A percentile compares a stretch with the other conserved stretches of the same genome.
Evolutionary conservation across 164 flowering plant species (phyloP).

Genomic region (Sextonia rubra): DNA sequence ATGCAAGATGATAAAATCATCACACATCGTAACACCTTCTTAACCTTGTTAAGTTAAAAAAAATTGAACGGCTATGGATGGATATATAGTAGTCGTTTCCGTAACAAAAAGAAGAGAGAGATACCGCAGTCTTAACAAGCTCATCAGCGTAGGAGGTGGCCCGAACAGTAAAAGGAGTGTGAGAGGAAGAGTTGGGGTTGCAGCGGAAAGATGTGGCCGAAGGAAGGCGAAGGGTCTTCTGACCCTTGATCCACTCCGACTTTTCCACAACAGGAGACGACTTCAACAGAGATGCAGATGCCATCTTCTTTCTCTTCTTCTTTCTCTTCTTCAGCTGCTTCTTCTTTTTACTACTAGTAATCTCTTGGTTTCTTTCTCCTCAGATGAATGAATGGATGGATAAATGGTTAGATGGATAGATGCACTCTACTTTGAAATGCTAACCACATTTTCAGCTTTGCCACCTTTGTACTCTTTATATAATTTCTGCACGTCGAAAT

Average conservation of each 20-base stretch:
- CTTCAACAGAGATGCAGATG: constrained; percentile 67
- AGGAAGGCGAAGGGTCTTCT: constrained; percentile 48
- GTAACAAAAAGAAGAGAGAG: too few species aligned
- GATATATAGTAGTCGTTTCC: too few species aligned
- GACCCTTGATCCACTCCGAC: constrained; percentile 80
- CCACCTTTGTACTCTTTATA: constrained; percentile 18
- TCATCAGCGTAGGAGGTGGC: constrained; percentile 80
- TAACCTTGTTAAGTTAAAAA: too few species aligned
- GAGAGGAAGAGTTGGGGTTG: constrained; percentile 34
- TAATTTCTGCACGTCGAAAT: constrained; percentile 14
- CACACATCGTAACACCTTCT: too few species aligned
- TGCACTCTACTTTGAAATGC: background rate
- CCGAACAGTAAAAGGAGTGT: constrained; percentile 46
- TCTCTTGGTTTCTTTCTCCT: constrained; percentile 1
- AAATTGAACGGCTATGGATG: too few species aligned
- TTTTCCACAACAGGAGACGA: constrained; percentile 59
- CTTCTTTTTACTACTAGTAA: background rate
- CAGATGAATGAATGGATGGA: too few species aligned
- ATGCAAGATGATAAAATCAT: too few species aligned
- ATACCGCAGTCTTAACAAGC: constrained; percentile 90
- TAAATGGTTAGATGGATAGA: too few species aligned
- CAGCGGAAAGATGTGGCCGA: constrained; percentile 34
- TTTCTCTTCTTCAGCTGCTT: constrained; percentile 8
- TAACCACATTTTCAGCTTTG: constrained; percentile 5
- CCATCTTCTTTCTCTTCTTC: constrained; percentile 24